Evolutionary conservation across 257 asterid species (phyloP), one percentile per base, ranked within the genome.

Genomic region (Petrea volubilis): DNA sequence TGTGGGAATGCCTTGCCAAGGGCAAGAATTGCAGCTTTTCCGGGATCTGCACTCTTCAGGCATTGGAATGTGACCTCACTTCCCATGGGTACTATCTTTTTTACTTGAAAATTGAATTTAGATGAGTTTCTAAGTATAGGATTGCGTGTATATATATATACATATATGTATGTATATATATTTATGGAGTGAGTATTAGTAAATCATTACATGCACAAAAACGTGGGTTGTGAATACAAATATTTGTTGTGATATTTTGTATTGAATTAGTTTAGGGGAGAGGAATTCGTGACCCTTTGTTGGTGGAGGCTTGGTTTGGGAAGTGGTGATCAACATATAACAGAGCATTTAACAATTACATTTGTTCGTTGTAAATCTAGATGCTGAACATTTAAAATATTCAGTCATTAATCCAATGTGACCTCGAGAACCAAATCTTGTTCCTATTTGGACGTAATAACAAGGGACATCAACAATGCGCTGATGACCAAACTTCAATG

Each of bases 1-100:
- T 84, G 96, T 38, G 95, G 95, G 59, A 90, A 90, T 57, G 96
- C 96, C 73, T 90, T 90, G 28, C 96, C 96, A 5, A 90, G 80
- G 18, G 96, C 88, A 47, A 90, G 82, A 70, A 90, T 84, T 13
- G 78, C 68, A 10, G 96, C 95, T 46, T 85, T 87, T 52, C 72
- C 78, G 0, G 67, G 51, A 43, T 27, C 74, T 9, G 41, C 77
- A 17, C 47, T 61, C 52, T 40, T 63, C 41, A 40, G 28, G 49
- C 70, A 80, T 29, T 67, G 72, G 76, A 58, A 69, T 46, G 31
- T 59, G 46, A 67, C 82, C 61, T 57, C 69, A 73, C 71, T 75
- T 43, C 83, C 81, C 84, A 81, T 83, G 7, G 18, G 3, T 43
- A 2, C 18, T 20, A 40, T n/a, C 18, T 31, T 43, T 55, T 21